Percentiles rank a stretch among this genome's conserved stretches.
Evolutionary conservation across 768 basidiomycete genomes (phyloP).

Genomic region (Suillus hirtellus): DNA sequence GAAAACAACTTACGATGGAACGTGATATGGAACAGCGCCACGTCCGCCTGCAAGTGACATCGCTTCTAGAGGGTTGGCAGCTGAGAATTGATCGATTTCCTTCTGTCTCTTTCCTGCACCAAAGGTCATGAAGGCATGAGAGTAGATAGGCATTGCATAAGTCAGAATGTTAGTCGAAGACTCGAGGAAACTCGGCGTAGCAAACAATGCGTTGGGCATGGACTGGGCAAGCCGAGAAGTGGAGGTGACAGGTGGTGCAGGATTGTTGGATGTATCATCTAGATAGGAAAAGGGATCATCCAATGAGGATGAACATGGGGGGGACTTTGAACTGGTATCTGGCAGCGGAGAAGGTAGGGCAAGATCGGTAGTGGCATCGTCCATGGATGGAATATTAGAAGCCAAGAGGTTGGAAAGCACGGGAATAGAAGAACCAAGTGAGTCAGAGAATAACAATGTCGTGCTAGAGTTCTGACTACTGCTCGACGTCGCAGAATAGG

Average conservation of each 20-base stretch:
- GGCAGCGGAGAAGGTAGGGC: constrained; percentile 10
- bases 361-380: neutral
- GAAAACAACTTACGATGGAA: constrained; percentile 62
- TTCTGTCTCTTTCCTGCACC: constrained; percentile 86
- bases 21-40: constrained; percentile 71
- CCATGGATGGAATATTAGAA: neutral
- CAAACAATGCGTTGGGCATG: constrained; percentile 35
- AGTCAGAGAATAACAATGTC: neutral
- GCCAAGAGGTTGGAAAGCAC: neutral
- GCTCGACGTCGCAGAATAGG: neutral
- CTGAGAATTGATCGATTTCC: constrained; percentile 76
- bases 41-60: constrained; percentile 49
- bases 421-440: constrained; percentile 1
- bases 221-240: constrained; percentile 24
- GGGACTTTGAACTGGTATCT: neutral
- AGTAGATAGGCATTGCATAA: constrained; percentile 59
- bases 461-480: neutral
- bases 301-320: constrained; percentile 17
- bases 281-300: constrained; percentile 67
- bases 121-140: constrained; percentile 81
- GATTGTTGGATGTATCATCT: constrained; percentile 36
- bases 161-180: constrained; percentile 43
- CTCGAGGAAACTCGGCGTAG: constrained; percentile 33
- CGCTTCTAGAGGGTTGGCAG: constrained; percentile 64
- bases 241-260: constrained; percentile 24